phyloP scores from a whole-genome alignment of 306 rosid genomes.

The Quercus bicolor region DNA sequence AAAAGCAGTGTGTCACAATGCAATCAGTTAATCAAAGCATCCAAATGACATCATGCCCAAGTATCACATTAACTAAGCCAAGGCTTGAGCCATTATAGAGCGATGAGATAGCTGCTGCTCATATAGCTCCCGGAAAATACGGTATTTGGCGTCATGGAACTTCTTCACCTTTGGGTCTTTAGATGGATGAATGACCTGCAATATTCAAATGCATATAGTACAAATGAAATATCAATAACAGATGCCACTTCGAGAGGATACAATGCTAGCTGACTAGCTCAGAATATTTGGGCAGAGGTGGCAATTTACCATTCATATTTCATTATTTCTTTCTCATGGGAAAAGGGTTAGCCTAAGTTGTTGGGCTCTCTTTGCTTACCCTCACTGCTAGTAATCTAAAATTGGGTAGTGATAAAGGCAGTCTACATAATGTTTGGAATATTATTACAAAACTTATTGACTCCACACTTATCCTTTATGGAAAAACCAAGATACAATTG shows the following conservation, averaged over 20 bases:
- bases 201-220: conserved; percentile 13
- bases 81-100: conserved; percentile 70
- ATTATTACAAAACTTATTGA: too few species aligned
- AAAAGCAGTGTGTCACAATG: not conserved
- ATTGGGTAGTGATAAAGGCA: not conserved
- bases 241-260: not conserved
- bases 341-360: not conserved
- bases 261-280: not conserved
- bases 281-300: not conserved
- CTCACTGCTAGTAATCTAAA: not conserved
- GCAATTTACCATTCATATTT: not conserved
- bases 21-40: not conserved
- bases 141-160: conserved; percentile 83
- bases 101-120: conserved; percentile 77
- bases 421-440: not conserved
- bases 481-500: too few species aligned
- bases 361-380: not conserved
- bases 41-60: conserved; percentile 9
- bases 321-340: conserved; percentile 6
- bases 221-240: not conserved
- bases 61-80: conserved; percentile 36
- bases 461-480: too few species aligned
- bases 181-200: conserved; percentile 84
- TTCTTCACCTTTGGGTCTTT: conserved; percentile 74
- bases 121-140: conserved; percentile 71